Percentiles rank a stretch among this genome's conserved stretches.
These are phyloP conservation scores for Cornus kousa DNA, from an alignment of 148 eudicot genomes.

Conservation along the genomic window DNA sequence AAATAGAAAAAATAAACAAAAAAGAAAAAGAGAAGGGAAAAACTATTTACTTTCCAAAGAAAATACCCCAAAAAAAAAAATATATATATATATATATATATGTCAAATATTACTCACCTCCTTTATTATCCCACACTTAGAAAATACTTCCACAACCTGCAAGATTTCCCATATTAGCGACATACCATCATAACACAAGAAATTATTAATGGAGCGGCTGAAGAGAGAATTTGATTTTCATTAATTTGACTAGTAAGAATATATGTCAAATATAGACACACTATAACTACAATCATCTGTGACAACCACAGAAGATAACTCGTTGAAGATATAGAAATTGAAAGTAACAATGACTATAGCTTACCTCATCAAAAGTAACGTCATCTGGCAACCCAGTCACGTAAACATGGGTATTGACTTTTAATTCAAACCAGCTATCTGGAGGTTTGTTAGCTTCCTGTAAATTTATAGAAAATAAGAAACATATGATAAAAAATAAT, in stretches of 20 bases:
- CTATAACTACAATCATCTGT: background rate
- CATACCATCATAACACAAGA: background rate
- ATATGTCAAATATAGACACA: background rate
- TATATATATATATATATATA: too few species aligned
- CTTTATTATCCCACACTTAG: conserved; percentile 93
- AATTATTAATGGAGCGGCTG: background rate
- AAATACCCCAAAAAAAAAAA: too few species aligned
- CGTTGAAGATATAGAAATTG: background rate
- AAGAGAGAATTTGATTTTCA: background rate
- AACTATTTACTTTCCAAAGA: too few species aligned
- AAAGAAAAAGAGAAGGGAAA: background rate
- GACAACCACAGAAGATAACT: background rate
- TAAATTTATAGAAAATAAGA: conserved; percentile 11
- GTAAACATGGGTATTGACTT: conserved; percentile 86
- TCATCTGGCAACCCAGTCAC: conserved; percentile 94
- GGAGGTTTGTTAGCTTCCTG: conserved; percentile 97
- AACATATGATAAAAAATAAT: background rate
- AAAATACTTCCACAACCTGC: conserved; percentile 91
- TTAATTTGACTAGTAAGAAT: background rate
- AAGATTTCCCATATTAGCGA: conserved; percentile 16
- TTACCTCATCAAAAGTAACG: conserved; percentile 89
- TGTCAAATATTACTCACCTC: conserved; percentile 66
- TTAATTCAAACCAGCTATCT: conserved; percentile 93
- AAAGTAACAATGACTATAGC: conserved; percentile 13
- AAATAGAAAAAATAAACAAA: background rate